Base-by-base conservation (phyloP, 768 basidiomycete species). In the Artomyces pyxidatus region DNA sequence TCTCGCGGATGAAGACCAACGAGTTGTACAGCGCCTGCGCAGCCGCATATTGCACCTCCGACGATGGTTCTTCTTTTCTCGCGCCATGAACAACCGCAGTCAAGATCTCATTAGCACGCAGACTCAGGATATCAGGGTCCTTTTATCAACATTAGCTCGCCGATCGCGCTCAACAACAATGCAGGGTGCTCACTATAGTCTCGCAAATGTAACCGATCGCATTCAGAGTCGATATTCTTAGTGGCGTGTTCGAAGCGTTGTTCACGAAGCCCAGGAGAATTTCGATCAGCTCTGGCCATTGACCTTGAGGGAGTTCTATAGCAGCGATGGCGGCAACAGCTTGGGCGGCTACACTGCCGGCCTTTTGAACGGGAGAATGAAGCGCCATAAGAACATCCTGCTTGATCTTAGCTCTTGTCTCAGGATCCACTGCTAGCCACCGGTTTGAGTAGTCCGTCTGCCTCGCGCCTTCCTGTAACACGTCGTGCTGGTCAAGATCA, bases 51-150 rank as follows among this genome's bases (percentile, higher is more conserved):
- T 97, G 96, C 12, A 99, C 96, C 0, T 98, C 92, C 12, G 75
- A 48, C 2, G 90, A 91, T 0, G 88, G 77, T 61, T 99, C 96
- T 55, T 98, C 96, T 67, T 94, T 95, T 44, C 95, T 79, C 22
- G 94, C 95, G 7, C 96, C 96, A 63, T 98, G 95, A 43, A 99
- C 95, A 50, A 99, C 96, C 8, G 94, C 94, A 12, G 96, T 99
- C 45, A 99, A 69, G 62, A 99, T 99, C 70, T 98, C 94, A 62
- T 99, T 98, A 3, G 95, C 88, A 59, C 91, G 83, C 50, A 86
- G 63, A 45, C 81, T 83, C 51, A 99, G 68, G 51, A 96, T 85
- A 58, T 95, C 92, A 10, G 95, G 93, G 80, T 90, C 88, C 95
- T 97, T 57, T 4, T 47, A n/a, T 37, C 30, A 50, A 52, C 27